Evolutionary conservation across 2,329 filamentous ascomycete species (phyloP), one percentile per base, ranked within the genome.

Genomic region (Aspergillus carbonarius): DNA sequence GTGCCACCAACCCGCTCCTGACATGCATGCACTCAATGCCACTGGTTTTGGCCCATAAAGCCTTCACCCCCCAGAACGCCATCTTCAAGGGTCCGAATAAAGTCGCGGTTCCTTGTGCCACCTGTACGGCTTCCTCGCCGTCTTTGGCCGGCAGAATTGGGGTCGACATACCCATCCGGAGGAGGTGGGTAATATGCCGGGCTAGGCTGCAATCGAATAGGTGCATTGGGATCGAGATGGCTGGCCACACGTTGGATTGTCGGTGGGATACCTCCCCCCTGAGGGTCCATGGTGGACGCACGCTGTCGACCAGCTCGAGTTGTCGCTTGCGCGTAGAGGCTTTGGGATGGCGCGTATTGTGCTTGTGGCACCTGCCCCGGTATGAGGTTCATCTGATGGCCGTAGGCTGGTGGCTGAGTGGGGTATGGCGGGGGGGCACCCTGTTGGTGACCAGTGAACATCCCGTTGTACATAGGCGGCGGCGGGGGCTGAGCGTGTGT

Each of bases 141-240:
- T 42, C 90, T 86, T 30, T 89, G 83, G 76, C 78, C 85, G n/a
- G 82, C 80, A 23, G 85, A 80, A 59, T 83, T 85, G 50, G 87
- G 83, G 60, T 90, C 85, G 8, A 86, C 83, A 68, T 91, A 87
- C 9, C 92, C 91, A 64, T 98, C 93, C 6, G 90, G 87, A 1
- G 93, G 91, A 18, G 95, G 95, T 10, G 95, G 95, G 68, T 98
- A 99, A 76, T 99, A 99, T 1, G 95, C 95, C 5, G 95, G 95
- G 67, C 92, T 97, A 2, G 95, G 95, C 72, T 99, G 95, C 57
- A 98, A 78, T 51, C 95, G 86, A 69, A 99, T 98, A 0, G 95
- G 95, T 60, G 93, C 91, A 68, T 87, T 98, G 1, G 95, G 95
- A 71, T 99, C 95, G 46, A 99, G 84, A 75, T 98, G 93, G 72